Conservation (phyloP, 495 filamentous ascomycete species). For the Friedmanniomyces simplex region DNA sequence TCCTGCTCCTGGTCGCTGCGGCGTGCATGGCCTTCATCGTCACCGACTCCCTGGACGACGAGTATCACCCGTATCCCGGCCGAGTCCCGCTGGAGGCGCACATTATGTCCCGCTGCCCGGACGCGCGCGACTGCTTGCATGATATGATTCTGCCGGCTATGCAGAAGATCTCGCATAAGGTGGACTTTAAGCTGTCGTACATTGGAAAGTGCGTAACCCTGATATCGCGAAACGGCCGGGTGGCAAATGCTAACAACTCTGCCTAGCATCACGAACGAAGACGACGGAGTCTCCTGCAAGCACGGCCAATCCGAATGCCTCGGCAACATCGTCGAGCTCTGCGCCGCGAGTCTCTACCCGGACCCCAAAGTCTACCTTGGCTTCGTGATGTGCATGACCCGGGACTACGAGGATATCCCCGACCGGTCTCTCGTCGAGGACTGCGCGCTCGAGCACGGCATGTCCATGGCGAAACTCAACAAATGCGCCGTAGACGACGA, state of each 20-base stretch:
- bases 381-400: constrained; percentile 78
- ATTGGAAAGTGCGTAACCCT: constrained; percentile 59
- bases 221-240: not conserved
- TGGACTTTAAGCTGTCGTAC: constrained; percentile 82
- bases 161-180: constrained; percentile 67
- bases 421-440: constrained; percentile 61
- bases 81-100: constrained; percentile 74
- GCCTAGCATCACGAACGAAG: constrained; percentile 27
- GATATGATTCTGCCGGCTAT: constrained; percentile 78
- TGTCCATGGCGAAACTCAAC: constrained; percentile 77
- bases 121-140: constrained; percentile 58
- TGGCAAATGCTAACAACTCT: not conserved
- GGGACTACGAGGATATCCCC: constrained; percentile 63
- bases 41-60: constrained; percentile 8
- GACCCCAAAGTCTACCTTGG: constrained; percentile 79
- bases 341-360: constrained; percentile 67
- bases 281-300: constrained; percentile 66
- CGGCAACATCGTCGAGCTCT: constrained; percentile 88
- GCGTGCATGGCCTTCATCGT: constrained; percentile 17
- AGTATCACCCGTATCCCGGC: not conserved
- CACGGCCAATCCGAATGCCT: constrained; percentile 88
- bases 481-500: constrained; percentile 64
- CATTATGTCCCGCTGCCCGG: constrained; percentile 88
- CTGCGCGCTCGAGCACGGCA: constrained; percentile 80
- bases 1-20: constrained; percentile 5